Evolutionary conservation across 305 asterid genomes (phyloP).

Genomic region (Fraxinus sp.): DNA sequence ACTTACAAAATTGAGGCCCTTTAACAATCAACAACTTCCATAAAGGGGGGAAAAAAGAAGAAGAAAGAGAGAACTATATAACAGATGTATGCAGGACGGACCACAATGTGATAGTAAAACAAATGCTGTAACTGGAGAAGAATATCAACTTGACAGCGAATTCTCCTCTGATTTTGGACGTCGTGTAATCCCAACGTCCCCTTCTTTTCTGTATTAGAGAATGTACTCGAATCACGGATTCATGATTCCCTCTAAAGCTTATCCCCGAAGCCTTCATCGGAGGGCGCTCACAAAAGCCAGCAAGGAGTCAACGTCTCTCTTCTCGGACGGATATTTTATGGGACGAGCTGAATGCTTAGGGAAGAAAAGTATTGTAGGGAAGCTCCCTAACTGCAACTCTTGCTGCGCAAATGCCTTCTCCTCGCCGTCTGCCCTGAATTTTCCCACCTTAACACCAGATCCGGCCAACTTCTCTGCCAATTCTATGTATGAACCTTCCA

Average conservation of each 20-base stretch:
- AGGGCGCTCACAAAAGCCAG: conserved; percentile 82
- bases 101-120: not conserved
- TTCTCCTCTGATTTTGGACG: not conserved
- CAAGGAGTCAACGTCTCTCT: conserved; percentile 80
- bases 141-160: not conserved
- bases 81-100: not conserved
- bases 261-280: not conserved
- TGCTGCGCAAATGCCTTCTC: conserved; percentile 77
- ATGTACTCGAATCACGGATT: not conserved
- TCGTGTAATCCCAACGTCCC: not conserved
- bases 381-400: conserved; percentile 75
- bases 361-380: conserved; percentile 84
- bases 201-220: not conserved
- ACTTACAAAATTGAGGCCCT: conserved; percentile 24
- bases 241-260: not conserved
- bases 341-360: conserved; percentile 71
- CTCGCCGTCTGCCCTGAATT: conserved; percentile 90
- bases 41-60: not conserved
- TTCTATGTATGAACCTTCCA: conserved; percentile 77
- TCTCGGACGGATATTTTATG: conserved; percentile 78
- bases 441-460: conserved; percentile 77
- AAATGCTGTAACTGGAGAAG: not conserved
- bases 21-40: not conserved
- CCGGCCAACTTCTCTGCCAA: conserved; percentile 63
- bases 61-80: not conserved